Percentiles rank a stretch among this genome's conserved stretches.
Evolutionary conservation across 495 filamentous ascomycete species (phyloP).

Genomic region (Lasiosphaeria hispida): DNA sequence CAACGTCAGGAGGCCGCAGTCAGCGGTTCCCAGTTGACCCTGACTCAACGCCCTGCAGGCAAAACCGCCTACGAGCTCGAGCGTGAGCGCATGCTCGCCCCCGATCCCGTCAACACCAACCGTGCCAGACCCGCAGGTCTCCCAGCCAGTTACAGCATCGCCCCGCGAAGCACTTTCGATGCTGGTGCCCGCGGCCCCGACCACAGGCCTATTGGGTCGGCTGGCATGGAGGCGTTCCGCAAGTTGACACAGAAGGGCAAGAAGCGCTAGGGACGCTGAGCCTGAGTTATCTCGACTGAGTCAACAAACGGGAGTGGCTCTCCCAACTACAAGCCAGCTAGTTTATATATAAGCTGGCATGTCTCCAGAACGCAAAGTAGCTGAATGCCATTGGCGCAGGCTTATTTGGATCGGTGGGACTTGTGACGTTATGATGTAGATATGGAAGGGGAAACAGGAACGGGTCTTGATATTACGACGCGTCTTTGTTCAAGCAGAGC

Average conservation of each 20-base stretch:
- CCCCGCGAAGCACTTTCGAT: constrained; percentile 61
- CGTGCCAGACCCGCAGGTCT: constrained; percentile 67
- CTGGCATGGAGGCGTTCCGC: constrained; percentile 76
- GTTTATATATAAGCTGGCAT: too few species aligned
- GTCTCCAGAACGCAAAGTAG: too few species aligned
- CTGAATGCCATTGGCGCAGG: too few species aligned
- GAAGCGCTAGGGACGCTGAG: constrained; percentile 39
- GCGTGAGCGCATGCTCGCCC: constrained; percentile 67
- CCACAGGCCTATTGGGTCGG: constrained; percentile 64
- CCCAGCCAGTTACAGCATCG: constrained; percentile 78
- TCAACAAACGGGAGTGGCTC: too few species aligned
- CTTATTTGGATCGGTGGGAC: too few species aligned
- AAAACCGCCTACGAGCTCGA: constrained; percentile 56
- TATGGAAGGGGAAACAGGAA: too few species aligned
- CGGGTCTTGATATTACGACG: too few species aligned
- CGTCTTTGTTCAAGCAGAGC: too few species aligned
- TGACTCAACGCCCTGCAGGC: constrained; percentile 45
- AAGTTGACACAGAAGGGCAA: constrained; percentile 74
- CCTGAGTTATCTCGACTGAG: neutral
- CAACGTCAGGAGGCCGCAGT: constrained; percentile 42
- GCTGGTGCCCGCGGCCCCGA: constrained; percentile 30
- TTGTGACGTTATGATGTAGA: too few species aligned
- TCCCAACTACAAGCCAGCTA: too few species aligned
- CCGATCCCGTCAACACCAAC: constrained; percentile 60
- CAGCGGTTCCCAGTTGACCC: constrained; percentile 40